Evolutionary conservation across 2,329 filamentous ascomycete species (phyloP).

Genomic region (Aspergillus ochraceoroseus): DNA sequence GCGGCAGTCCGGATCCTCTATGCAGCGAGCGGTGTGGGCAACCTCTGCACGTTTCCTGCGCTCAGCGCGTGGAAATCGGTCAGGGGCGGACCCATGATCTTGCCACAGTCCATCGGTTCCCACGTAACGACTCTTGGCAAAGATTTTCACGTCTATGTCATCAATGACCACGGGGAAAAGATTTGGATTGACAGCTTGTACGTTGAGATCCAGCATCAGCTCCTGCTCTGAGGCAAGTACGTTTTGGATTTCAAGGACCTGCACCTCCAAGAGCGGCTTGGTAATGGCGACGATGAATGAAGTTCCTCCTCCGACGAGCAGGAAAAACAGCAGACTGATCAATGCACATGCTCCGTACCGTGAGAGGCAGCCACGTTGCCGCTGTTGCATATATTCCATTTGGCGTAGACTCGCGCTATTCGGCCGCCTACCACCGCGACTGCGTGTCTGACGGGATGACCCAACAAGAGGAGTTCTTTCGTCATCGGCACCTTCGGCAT

Average conservation of each 20-base stretch:
- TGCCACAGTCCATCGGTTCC: conserved; percentile 52
- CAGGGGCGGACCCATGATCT: conserved; percentile 27
- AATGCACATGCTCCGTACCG: conserved; percentile 83
- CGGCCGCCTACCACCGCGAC: conserved; percentile 51
- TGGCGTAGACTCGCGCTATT: conserved; percentile 58
- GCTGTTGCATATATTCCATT: conserved; percentile 67
- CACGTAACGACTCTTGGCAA: conserved; percentile 87
- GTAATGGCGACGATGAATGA: conserved; percentile 89
- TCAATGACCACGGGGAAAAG: conserved; percentile 81
- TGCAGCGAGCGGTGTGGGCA: conserved; percentile 27
- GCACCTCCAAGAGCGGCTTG: conserved; percentile 74
- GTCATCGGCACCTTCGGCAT: conserved; percentile 77
- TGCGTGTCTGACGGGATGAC: conserved; percentile 56
- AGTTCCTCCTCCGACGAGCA: conserved; percentile 78
- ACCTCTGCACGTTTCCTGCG: conserved; percentile 33
- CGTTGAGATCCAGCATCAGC: conserved; percentile 85
- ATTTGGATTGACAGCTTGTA: conserved; percentile 87
- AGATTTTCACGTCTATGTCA: conserved; percentile 84
- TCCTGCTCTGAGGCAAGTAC: conserved; percentile 92
- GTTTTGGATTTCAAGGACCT: conserved; percentile 75
- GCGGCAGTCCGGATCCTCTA: conserved; percentile 21
- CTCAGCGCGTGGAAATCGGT: conserved; percentile 31
- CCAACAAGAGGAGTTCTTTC: conserved; percentile 78
- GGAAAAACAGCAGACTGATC: conserved; percentile 71
- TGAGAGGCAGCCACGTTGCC: conserved; percentile 60